phyloP scores from a whole-genome alignment of 2,329 filamentous ascomycete genomes.

The Pleoardoris graminearum region DNA sequence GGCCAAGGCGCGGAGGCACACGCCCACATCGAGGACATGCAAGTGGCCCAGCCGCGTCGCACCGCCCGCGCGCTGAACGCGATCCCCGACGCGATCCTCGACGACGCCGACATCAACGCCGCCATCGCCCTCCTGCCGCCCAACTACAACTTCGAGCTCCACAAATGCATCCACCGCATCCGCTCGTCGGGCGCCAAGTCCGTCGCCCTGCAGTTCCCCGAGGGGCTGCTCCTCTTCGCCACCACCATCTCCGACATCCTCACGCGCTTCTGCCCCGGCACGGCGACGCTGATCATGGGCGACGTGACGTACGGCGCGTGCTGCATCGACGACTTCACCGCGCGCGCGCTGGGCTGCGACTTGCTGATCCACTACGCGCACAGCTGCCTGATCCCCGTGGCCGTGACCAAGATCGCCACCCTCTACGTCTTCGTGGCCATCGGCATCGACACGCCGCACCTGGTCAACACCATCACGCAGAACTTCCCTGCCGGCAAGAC shows the following conservation, averaged over 20 bases:
- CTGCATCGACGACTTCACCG: constrained; percentile 98
- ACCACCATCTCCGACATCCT: constrained; percentile 98
- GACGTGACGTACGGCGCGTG: constrained; percentile 98
- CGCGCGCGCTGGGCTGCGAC: constrained; percentile 89
- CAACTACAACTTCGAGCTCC: constrained; percentile 99
- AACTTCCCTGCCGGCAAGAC: constrained; percentile 87
- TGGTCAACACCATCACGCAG: constrained; percentile 81
- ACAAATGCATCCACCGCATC: constrained; percentile 96
- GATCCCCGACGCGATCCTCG: constrained; percentile 82
- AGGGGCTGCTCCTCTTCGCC: constrained; percentile 91
- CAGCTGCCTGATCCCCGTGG: constrained; percentile 92
- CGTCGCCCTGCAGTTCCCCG: constrained; percentile 95
- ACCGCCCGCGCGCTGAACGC: constrained; percentile 84
- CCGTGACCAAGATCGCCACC: constrained; percentile 95
- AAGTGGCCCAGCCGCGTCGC: constrained; percentile 74
- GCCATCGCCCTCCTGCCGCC: constrained; percentile 83
- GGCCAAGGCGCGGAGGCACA: constrained; percentile 47
- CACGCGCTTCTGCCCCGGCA: constrained; percentile 87
- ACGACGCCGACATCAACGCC: constrained; percentile 82
- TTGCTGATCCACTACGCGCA: constrained; percentile 96
- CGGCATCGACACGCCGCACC: constrained; percentile 86
- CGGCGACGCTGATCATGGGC: constrained; percentile 96
- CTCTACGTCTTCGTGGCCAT: constrained; percentile 99
- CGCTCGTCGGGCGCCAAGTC: constrained; percentile 76
- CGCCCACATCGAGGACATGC: constrained; percentile 57